Conservation (phyloP, 1,139 yeast genomes). For the Saccharomycopsis hybrid region DNA sequence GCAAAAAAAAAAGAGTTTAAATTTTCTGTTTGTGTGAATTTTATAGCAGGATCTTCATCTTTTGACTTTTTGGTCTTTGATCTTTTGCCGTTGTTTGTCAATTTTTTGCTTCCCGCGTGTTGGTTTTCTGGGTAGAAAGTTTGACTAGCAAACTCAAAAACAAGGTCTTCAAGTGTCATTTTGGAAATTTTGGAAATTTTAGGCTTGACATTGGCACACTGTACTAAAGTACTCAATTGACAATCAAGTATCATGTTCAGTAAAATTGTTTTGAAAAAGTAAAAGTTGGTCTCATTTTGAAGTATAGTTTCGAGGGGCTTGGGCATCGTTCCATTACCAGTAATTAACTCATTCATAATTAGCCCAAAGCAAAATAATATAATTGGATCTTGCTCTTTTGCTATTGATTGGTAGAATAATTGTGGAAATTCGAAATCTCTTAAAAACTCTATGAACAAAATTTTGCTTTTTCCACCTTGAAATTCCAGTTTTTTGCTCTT, state of each 20-base stretch:
- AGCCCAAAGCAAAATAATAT: constrained; percentile 11
- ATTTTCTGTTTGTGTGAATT: neutral
- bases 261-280: neutral
- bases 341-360: constrained; percentile 2
- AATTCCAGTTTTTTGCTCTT: neutral
- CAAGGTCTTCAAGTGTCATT: neutral
- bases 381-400: constrained; percentile 8
- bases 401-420: neutral
- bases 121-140: too few relatives aligned
- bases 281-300: neutral
- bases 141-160: too few relatives aligned
- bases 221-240: neutral
- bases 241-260: neutral
- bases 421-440: neutral
- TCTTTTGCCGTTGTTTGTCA: too few relatives aligned
- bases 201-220: neutral
- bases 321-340: too few relatives aligned
- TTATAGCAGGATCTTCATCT: neutral
- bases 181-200: constrained; percentile 7
- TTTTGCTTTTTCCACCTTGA: too few relatives aligned
- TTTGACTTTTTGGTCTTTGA: too few relatives aligned
- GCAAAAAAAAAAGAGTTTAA: constrained; percentile 2
- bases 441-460: too few relatives aligned
- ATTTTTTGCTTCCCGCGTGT: too few relatives aligned
- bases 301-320: too few relatives aligned